A percentile compares a stretch with the other conserved stretches of the same genome.
Conservation (phyloP, 176 grass and related monocot species). For the Rhynchospora breviuscula region DNA sequence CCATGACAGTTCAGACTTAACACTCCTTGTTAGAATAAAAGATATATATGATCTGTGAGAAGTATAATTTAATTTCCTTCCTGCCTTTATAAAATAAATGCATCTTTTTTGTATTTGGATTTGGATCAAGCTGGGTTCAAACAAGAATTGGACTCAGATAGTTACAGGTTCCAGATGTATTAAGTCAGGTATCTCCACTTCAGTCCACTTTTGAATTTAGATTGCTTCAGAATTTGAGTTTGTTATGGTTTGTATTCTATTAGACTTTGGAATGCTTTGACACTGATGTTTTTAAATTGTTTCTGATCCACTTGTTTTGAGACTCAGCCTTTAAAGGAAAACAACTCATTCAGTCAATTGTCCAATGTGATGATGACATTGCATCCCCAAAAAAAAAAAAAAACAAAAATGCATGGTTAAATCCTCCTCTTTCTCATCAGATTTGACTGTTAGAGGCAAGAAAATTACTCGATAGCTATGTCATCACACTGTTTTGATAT, state of each 20-base stretch:
- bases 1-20: not conserved
- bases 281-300: not conserved
- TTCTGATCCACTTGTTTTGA: not conserved
- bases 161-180: too few relatives aligned
- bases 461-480: not conserved
- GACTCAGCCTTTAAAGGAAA: not conserved
- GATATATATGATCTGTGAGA: not conserved
- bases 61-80: not conserved
- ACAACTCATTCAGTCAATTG: too few relatives aligned
- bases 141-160: too few relatives aligned
- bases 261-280: not conserved
- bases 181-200: not conserved
- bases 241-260: not conserved
- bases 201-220: not conserved
- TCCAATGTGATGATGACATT: too few relatives aligned
- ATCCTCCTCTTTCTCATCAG: too few relatives aligned
- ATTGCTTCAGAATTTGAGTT: not conserved
- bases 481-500: not conserved
- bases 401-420: too few relatives aligned
- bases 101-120: too few relatives aligned
- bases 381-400: too few relatives aligned
- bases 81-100: too few relatives aligned
- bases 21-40: not conserved
- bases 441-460: too few relatives aligned
- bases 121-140: too few relatives aligned